Conservation (phyloP, 78 protist genomes). For the Chrysochromulina tobinii region DNA sequence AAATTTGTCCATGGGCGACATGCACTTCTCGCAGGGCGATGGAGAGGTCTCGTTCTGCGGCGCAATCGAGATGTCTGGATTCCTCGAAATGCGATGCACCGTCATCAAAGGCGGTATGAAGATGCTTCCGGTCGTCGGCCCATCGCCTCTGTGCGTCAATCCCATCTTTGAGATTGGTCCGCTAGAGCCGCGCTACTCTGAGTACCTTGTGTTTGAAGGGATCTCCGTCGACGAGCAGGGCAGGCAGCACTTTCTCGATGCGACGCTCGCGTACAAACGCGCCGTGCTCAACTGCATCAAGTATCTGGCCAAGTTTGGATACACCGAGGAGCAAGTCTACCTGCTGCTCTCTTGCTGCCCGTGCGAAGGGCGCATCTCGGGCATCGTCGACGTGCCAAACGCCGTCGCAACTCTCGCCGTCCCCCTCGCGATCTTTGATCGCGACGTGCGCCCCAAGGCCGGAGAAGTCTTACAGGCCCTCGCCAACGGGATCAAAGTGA, state of each 20-base stretch:
- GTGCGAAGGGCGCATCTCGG: constrained; percentile 25
- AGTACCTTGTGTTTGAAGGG: constrained; percentile 17
- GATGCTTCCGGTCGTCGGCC: background rate
- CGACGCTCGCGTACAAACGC: constrained; percentile 36
- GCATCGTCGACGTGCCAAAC: constrained; percentile 27
- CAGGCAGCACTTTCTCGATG: constrained; percentile 25
- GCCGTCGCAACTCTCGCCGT: constrained; percentile 22
- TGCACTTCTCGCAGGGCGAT: constrained; percentile 36
- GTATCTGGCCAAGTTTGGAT: constrained; percentile 24
- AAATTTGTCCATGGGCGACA: constrained; percentile 21
- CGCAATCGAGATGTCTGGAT: constrained; percentile 30
- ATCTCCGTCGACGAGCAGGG: constrained; percentile 26
- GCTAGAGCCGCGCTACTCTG: constrained; percentile 15
- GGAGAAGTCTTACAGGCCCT: constrained; percentile 1
- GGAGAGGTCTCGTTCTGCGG: constrained; percentile 33
- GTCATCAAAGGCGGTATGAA: constrained; percentile 26
- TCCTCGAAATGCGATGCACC: background rate
- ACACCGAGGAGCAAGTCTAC: constrained; percentile 29
- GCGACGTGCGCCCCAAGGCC: constrained; percentile 25
- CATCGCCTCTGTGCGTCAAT: constrained; percentile 1
- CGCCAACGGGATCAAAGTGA: background rate
- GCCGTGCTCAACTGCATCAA: constrained; percentile 31
- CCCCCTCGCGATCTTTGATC: constrained; percentile 14
- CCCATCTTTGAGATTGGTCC: constrained; percentile 32
- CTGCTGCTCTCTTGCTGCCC: constrained; percentile 20